Evolutionary conservation across 805 yeast species (phyloP).

Genomic region (Kodamaea sagamina): DNA sequence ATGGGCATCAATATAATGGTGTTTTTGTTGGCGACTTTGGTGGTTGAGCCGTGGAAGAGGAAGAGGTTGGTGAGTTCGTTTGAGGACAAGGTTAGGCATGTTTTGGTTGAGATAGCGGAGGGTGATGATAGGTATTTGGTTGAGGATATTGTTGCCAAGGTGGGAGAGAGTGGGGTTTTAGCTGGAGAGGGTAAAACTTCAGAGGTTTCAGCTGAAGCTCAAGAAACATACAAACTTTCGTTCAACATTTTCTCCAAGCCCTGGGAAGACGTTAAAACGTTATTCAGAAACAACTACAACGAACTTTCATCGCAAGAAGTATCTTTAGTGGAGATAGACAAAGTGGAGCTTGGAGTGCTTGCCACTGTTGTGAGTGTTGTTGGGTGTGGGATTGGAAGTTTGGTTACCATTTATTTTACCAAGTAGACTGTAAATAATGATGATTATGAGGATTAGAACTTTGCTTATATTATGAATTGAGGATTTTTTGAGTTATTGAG

Average conservation of each 20-base stretch:
- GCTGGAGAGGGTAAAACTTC: background rate
- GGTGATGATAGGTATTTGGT: conserved; percentile 4
- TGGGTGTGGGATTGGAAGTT: conserved; percentile 24
- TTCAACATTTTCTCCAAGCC: conserved; percentile 7
- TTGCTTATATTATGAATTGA: background rate
- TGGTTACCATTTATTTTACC: conserved; percentile 20
- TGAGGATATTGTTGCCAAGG: conserved; percentile 14
- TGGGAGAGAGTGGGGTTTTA: conserved; percentile 6
- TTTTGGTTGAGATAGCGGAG: conserved; percentile 20
- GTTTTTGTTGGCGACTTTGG: conserved; percentile 77
- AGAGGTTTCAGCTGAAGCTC: background rate
- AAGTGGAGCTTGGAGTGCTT: conserved; percentile 24
- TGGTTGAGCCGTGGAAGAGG: conserved; percentile 95
- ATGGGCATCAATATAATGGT: conserved; percentile 84
- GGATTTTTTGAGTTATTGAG: too few species aligned
- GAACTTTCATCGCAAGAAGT: conserved; percentile 18
- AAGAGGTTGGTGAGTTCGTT: conserved; percentile 76
- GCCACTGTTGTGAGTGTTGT: conserved; percentile 16
- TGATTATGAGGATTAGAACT: background rate
- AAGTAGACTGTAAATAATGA: background rate
- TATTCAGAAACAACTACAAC: conserved; percentile 18
- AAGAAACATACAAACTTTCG: conserved; percentile 4
- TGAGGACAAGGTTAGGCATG: conserved; percentile 70
- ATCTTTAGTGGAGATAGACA: conserved; percentile 21
- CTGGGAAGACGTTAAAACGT: conserved; percentile 19